Evolutionary conservation across 371 early-diverging fungal species (phyloP), one percentile per base, ranked within the genome.

Genomic region (Haplosporangium sp.): DNA sequence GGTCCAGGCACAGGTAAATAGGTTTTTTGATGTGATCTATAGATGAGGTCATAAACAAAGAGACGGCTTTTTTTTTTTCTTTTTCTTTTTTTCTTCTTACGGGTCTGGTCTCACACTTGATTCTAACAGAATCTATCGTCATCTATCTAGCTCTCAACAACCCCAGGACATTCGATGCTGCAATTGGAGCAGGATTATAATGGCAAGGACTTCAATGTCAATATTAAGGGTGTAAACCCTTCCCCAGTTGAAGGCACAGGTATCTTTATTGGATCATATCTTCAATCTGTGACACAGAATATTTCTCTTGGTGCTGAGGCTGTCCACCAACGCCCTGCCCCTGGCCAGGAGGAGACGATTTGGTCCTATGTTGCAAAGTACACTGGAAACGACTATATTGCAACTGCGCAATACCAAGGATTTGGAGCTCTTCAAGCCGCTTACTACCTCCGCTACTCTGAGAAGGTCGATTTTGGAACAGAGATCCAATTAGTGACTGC

Each of bases 201-300:
- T 66, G 98, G 98, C 63, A 77, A 88, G 20, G 97, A 97, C 84
- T 97, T 88, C 83, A 87, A 94, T 37, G 63, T 93, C 68, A 96
- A 94, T 85, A 68, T 94, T 81, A 98, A 97, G 90, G 94, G 95
- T 60, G 91, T 97, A 87, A 98, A 99, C 89, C 96, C 98, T 47
- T 95, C 95, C 71, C 93, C 93, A 17, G 85, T 94, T 59, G 97
- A 96, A 71, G 85, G 86, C 67, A 98, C 97, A 17, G 98, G 98
- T 68, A 92, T 97, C 65, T 96, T 89, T 82, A 87, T 94, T 73
- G 90, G 92, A 57, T 92, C 90, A 62, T 96, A 96, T 87, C 86
- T 99, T 64, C 98, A 99, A 87, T 96, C 98, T 48, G 87, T 99
- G 66, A 89, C 96, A 19, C 86, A 89, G 63, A 85, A 93, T 61